phyloP scores from a whole-genome alignment of 1,139 yeast genomes.

The Suhomyces guaymorum region DNA sequence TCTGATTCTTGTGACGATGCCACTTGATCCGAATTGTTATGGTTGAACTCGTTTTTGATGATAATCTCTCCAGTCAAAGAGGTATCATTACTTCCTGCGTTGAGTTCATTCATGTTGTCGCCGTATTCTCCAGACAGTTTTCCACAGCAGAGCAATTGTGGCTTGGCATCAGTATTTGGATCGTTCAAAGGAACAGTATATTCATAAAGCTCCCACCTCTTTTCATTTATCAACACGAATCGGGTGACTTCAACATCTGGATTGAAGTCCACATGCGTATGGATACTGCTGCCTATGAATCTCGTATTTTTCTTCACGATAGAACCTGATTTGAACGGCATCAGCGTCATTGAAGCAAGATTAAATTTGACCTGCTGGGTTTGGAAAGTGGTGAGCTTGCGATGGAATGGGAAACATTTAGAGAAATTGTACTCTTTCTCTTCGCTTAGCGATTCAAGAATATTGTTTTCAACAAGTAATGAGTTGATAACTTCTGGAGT shows the following conservation, averaged over 20 bases:
- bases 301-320: conserved; percentile 43
- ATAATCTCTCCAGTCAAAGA: conserved; percentile 25
- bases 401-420: conserved; percentile 79
- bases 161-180: conserved; percentile 42
- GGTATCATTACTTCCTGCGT: conserved; percentile 22
- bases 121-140: conserved; percentile 70
- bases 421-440: conserved; percentile 66
- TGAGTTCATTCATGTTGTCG: conserved; percentile 36
- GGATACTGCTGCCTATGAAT: conserved; percentile 62
- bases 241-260: conserved; percentile 52
- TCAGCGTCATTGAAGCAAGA: conserved; percentile 29
- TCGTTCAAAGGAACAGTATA: conserved; percentile 29
- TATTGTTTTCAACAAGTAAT: conserved; percentile 23
- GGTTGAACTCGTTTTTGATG: conserved; percentile 37
- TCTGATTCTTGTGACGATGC: conserved; percentile 20
- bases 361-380: conserved; percentile 60
- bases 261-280: conserved; percentile 37
- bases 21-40: conserved; percentile 18
- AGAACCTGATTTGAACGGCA: conserved; percentile 41
- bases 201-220: conserved; percentile 71
- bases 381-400: conserved; percentile 63
- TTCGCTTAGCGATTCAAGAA: conserved; percentile 34
- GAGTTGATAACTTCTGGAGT: conserved; percentile 6
- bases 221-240: conserved; percentile 65
- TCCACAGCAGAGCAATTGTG: conserved; percentile 66